Base-by-base conservation (phyloP, 1,284 basidiomycete genomes). In the Calocybe gambosa region DNA sequence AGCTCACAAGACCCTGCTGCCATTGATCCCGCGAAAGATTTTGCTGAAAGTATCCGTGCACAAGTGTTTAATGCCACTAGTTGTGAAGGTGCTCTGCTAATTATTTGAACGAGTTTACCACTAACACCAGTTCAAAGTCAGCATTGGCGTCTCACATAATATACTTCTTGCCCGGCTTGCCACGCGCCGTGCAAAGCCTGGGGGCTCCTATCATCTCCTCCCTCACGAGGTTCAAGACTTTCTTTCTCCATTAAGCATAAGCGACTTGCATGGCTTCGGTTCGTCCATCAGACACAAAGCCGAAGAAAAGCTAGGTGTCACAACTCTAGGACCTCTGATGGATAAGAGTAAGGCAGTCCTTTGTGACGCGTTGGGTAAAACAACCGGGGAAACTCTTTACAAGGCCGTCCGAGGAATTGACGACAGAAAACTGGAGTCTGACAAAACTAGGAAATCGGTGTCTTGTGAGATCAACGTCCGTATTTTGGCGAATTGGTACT, bases 101-200 rank as follows among this genome's bases (percentile, higher is more conserved):
- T n/a, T n/a, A n/a, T n/a, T n/a, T n/a, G n/a, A n/a, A n/a, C n/a
- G n/a, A n/a, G n/a, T n/a, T n/a, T n/a, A n/a, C n/a, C n/a, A 26
- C 25, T 26, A 26, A 26, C 9, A 26, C 9, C 25, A 9, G 9
- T 26, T 26, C 9, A 5, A 5, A 91, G 90, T 92, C 2, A 91
- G 87, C 61, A 89, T 99, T 36, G 95, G 96, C 4, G 89, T 98
- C 38, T 78, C 89, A 0, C 81, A 89, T 55, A 99, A 97, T 65
- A 86, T 97, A 53, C 81, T 96, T 42, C 79, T 98, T 2, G 91
- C 95, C 1, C 87, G 93, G 5, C 75, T 99, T 1, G 95, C 95
- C 0, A 96, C 93, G 0, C 81, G 89, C 4, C 77, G 74, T 8
- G 95, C 96, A 3, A 99, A 99, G 62, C 96, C 95, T 0, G 89